Percentiles rank a stretch among this genome's conserved stretches.
These are phyloP conservation scores for Phialocephala subalpina DNA, from an alignment of 2,329 filamentous ascomycete species.

Conservation along the genomic window DNA sequence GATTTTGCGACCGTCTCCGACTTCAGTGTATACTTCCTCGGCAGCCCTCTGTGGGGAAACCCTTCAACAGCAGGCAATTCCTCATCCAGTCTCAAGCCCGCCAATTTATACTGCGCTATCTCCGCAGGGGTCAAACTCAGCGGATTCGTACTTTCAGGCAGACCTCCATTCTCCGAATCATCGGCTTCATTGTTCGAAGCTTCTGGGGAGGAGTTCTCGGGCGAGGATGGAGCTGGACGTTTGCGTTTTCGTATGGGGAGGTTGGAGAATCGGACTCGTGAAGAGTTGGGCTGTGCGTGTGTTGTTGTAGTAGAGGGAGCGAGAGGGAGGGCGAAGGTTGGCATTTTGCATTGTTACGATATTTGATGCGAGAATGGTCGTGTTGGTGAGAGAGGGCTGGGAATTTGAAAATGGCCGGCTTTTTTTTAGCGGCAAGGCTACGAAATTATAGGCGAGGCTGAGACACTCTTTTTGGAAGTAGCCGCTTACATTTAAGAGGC, in stretches of 20 bases:
- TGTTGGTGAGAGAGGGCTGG: neutral
- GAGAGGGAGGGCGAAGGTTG: conserved; percentile 39
- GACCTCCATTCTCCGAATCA: neutral
- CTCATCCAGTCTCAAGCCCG: conserved; percentile 59
- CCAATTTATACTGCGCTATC: conserved; percentile 60
- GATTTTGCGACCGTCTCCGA: neutral
- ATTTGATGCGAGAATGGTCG: neutral
- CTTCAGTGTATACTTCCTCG: conserved; percentile 18
- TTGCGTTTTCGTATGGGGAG: conserved; percentile 36
- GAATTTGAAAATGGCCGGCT: no score
- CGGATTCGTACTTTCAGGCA: conserved; percentile 54
- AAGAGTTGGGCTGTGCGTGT: conserved; percentile 22
- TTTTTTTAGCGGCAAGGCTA: no score
- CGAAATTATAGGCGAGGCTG: no score
- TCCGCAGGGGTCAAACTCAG: conserved; percentile 61
- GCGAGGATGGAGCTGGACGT: conserved; percentile 19
- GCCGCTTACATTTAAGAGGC: no score
- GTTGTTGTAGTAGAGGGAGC: conserved; percentile 22
- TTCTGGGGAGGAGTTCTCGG: conserved; percentile 26
- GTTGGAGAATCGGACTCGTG: conserved; percentile 24
- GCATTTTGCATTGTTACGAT: conserved; percentile 27
- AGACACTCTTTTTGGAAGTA: no score
- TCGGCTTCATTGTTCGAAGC: conserved; percentile 17
- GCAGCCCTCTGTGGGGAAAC: conserved; percentile 61
- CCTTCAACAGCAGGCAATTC: conserved; percentile 49